Conservation (phyloP, 1,284 basidiomycete genomes). For the Cystobasidium pallidum region DNA sequence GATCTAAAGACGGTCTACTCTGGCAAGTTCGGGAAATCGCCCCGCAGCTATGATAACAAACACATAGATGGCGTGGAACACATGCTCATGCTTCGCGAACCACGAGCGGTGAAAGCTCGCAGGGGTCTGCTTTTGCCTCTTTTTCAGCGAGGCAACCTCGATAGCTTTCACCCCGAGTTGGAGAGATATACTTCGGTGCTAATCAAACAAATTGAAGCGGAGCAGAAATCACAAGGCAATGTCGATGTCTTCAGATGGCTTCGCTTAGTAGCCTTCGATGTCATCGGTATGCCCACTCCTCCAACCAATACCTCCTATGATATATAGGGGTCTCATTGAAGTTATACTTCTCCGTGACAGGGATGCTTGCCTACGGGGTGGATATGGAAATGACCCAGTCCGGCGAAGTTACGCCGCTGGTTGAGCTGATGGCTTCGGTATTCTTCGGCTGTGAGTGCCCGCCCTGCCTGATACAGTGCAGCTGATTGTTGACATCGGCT, state of each 20-base stretch:
- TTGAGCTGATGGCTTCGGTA: slow-evolving; percentile 39
- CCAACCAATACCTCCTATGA: too few species aligned
- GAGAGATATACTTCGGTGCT: slow-evolving; percentile 25
- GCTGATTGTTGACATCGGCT: background rate
- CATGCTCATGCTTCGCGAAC: slow-evolving; percentile 34
- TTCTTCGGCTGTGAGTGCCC: slow-evolving; percentile 30
- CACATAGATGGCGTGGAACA: slow-evolving; percentile 40
- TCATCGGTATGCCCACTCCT: slow-evolving; percentile 14
- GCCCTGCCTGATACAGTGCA: background rate
- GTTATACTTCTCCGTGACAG: background rate
- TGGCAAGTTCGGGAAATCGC: slow-evolving; percentile 37
- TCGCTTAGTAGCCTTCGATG: slow-evolving; percentile 40
- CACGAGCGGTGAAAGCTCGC: slow-evolving; percentile 22
- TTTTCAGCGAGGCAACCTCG: slow-evolving; percentile 33
- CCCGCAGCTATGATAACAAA: slow-evolving; percentile 34
- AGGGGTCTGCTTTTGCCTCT: slow-evolving; percentile 38
- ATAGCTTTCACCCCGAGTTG: slow-evolving; percentile 34
- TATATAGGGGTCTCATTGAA: background rate
- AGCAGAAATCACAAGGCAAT: slow-evolving; percentile 31
- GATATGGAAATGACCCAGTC: slow-evolving; percentile 40
- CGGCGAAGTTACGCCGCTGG: slow-evolving; percentile 31
- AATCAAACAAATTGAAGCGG: slow-evolving; percentile 32
- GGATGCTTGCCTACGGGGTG: slow-evolving; percentile 38
- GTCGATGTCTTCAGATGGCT: slow-evolving; percentile 43
- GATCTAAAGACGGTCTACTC: slow-evolving; percentile 33